Percentiles rank a stretch among this genome's conserved stretches.
phyloP scores from a whole-genome alignment of 1,284 basidiomycete species.

The Ceratobasidium sp. region DNA sequence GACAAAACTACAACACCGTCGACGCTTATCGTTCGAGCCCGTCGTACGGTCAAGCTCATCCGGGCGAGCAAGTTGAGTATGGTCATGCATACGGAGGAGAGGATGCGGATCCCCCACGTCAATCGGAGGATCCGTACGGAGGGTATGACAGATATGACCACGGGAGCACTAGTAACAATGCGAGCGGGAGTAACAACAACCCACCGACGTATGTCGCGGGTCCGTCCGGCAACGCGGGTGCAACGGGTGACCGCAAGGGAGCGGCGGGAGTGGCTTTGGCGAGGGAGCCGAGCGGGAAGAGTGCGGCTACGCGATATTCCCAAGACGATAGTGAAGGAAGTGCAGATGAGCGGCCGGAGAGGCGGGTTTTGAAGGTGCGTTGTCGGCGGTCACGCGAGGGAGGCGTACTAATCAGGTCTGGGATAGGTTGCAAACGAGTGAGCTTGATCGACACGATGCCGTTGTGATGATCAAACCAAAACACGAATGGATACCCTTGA shows the following conservation, averaged over 20 bases:
- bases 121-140: conserved; percentile 31
- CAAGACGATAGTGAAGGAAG: conserved; percentile 22
- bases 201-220: conserved; percentile 19
- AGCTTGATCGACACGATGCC: not conserved
- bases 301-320: conserved; percentile 22
- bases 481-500: conserved; percentile 15
- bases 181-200: not conserved
- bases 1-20: conserved; percentile 35
- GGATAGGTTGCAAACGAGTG: conserved; percentile 31
- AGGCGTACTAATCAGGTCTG: not conserved
- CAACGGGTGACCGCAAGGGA: conserved; percentile 17
- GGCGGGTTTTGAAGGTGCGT: conserved; percentile 33
- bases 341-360: conserved; percentile 5
- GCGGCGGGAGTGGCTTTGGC: not conserved
- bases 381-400: not conserved
- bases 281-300: conserved; percentile 24
- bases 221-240: not conserved
- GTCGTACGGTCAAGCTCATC: conserved; percentile 32
- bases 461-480: not conserved
- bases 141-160: conserved; percentile 25
- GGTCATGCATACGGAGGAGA: conserved; percentile 10
- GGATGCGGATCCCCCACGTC: not conserved
- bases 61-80: conserved; percentile 32
- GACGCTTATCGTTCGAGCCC: conserved; percentile 12
- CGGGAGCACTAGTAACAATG: not conserved